Evolutionary conservation across 371 early-diverging fungal species (phyloP), one percentile per base, ranked within the genome.

Genomic region (Capillidium heterosporum): DNA sequence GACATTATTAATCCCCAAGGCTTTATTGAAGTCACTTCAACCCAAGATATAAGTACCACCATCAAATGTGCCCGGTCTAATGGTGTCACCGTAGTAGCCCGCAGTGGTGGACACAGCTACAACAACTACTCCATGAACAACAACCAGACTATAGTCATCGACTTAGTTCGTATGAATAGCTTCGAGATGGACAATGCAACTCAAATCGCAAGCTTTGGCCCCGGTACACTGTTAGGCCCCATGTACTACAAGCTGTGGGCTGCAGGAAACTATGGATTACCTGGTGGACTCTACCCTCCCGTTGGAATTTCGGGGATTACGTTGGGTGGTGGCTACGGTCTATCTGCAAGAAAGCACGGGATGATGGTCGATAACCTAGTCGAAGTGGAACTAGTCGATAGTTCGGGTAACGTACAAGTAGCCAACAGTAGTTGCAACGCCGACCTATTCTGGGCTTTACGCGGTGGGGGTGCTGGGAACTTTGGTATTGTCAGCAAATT

Each of bases 371-470:
- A 80, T 60, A 65, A 72, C 13, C 64, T 77, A 32, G 41, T 71
- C 13, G 65, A 63, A n/a, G 69, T 70, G 41, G 61, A 67, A 35
- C 57, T 80, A 8, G 75, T 78, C 15, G 59, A 65, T 13, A 67
- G 73, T 47, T 58, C 70, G 21, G 81, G 81, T 1, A 51, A 68
- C 3, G 47, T 75, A 10, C 41, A 75, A 7, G 66, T 58, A 43
- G 74, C 69, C 39, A 67, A 59, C 43, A 58, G 66, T 17, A 58
- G 59, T 1, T 27, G 61, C 28, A 70, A 80, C 57, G 7, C 59
- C 1, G 78, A 81, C 44, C 60, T 81, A 11, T 81, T 73, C 60
- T 78, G 69, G 64, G 75, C 74, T 1, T 59, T 78, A n/a, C 71
- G 81, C 28, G 81, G 79, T 28, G 78, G 76, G 4, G 78, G 78